Base-by-base conservation (phyloP, 1,284 basidiomycete genomes). In the Sanghuangporus sanghuang region DNA sequence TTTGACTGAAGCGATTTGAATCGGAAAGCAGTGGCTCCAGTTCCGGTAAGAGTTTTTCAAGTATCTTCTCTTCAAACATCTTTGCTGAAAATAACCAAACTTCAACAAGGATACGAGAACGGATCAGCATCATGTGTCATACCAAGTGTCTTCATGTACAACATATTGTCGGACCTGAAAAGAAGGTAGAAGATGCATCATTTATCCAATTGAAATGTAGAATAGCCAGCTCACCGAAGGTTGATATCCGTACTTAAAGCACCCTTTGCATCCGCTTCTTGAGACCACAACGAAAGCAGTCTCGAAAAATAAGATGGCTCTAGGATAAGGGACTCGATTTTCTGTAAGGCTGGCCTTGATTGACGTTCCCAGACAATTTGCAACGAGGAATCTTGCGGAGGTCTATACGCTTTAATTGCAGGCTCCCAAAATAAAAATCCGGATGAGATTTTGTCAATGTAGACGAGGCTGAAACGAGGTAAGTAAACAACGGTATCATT, bases 371-470 rank as follows among this genome's bases (percentile, higher is more conserved):
- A 94, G 3, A 73, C 64, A 65, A 88, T 81, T 0, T 82, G 50
- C 50, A 65, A 74, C 14, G 79, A 74, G n/a, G 78, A 76, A 46
- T 78, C 83, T 6, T 75, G 68, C 3, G 77, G 74, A 70, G 69
- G 81, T 71, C 66, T 73, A 71, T 95, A 94, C 38, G 84, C 93
- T 70, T 89, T 87, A 63, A 95, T 79, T 44, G 78, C 80, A 55
- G 85, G 76, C 40, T 85, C 81, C 95, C 96, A 98, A 0, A 87
- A 79, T 58, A 98, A 76, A 82, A 96, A 98, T 1, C 96, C 96
- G 1, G 90, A 92, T 55, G 81, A 77, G 23, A 90, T 78, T 72
- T 95, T 93, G 77, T 98, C 96, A 8, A 91, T 76, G 68, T 87
- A 88, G 55, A 79, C 73, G 46, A 80, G 80, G 65, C 61, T 48